Percentiles rank a stretch among this genome's conserved stretches.
Conservation (phyloP, 352 stramenopile species). For the Pilasporangium apinafurcum region DNA sequence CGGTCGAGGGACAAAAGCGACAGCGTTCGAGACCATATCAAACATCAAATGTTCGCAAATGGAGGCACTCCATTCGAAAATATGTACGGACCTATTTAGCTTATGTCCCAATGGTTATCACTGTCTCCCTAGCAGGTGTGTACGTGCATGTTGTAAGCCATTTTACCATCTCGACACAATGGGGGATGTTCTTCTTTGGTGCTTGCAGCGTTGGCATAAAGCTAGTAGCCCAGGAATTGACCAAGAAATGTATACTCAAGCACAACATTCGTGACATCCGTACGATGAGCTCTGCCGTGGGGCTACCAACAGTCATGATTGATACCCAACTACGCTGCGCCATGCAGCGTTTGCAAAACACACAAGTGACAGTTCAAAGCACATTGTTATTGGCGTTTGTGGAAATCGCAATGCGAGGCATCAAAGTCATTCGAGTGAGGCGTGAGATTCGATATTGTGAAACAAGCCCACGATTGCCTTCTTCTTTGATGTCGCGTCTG, state of each 20-base stretch:
- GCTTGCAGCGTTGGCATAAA: slow-evolving; percentile 8
- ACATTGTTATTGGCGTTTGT: slow-evolving; percentile 15
- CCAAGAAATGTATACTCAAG: slow-evolving; percentile 12
- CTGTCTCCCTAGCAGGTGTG: slow-evolving; percentile 1
- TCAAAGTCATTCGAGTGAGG: slow-evolving; percentile 13
- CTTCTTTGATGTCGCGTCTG: neutral
- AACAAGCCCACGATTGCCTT: neutral
- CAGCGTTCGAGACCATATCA: too few relatives aligned
- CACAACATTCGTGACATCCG: slow-evolving; percentile 5
- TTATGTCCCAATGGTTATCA: neutral
- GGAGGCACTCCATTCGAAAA: too few relatives aligned
- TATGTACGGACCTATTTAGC: too few relatives aligned
- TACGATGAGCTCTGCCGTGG: slow-evolving; percentile 13
- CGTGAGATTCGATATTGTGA: slow-evolving; percentile 2
- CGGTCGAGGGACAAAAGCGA: neutral
- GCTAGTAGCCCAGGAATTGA: slow-evolving; percentile 9
- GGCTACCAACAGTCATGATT: slow-evolving; percentile 15
- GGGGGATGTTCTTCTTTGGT: slow-evolving; percentile 5
- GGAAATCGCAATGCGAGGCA: slow-evolving; percentile 15
- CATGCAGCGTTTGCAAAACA: slow-evolving; percentile 7
- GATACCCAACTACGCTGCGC: slow-evolving; percentile 17
- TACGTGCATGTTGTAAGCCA: slow-evolving; percentile 5
- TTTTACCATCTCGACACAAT: neutral
- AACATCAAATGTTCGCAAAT: too few relatives aligned
- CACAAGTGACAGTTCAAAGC: slow-evolving; percentile 8